Conservation (phyloP, 2,329 filamentous ascomycete genomes). For the Fusarium piperis region DNA sequence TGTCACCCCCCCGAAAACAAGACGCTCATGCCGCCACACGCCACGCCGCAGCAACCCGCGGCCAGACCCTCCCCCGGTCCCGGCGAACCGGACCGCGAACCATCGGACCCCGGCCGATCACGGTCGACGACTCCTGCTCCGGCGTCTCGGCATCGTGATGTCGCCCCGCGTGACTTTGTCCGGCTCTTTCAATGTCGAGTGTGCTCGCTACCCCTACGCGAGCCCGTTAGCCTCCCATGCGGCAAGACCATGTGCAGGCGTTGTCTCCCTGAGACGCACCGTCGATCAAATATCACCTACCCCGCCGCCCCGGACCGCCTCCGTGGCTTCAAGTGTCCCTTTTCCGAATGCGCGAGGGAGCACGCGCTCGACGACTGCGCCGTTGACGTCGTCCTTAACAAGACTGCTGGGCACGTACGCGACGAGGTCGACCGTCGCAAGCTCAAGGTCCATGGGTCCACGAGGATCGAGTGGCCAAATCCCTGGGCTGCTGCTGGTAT, state of each 20-base stretch:
- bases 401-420: conserved; percentile 70
- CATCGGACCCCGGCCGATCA: conserved; percentile 7
- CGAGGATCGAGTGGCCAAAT: conserved; percentile 51
- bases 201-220: conserved; percentile 74
- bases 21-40: conserved; percentile 36
- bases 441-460: conserved; percentile 40
- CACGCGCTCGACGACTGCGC: conserved; percentile 82
- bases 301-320: conserved; percentile 73
- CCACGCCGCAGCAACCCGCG: conserved; percentile 18
- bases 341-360: conserved; percentile 70
- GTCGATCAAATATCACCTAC: conserved; percentile 78
- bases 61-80: conserved; percentile 24
- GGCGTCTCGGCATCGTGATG: conserved; percentile 17
- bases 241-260: conserved; percentile 79
- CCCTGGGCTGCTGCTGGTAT: conserved; percentile 54
- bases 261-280: conserved; percentile 75
- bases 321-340: conserved; percentile 79
- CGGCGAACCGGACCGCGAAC: conserved; percentile 17
- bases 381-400: conserved; percentile 79
- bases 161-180: conserved; percentile 53
- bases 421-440: conserved; percentile 59
- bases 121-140: conserved; percentile 12
- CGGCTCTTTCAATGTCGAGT: conserved; percentile 80
- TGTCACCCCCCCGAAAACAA: neutral
- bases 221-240: conserved; percentile 82